phyloP scores from a whole-genome alignment of 106 monocot species.

The Allium sativum region DNA sequence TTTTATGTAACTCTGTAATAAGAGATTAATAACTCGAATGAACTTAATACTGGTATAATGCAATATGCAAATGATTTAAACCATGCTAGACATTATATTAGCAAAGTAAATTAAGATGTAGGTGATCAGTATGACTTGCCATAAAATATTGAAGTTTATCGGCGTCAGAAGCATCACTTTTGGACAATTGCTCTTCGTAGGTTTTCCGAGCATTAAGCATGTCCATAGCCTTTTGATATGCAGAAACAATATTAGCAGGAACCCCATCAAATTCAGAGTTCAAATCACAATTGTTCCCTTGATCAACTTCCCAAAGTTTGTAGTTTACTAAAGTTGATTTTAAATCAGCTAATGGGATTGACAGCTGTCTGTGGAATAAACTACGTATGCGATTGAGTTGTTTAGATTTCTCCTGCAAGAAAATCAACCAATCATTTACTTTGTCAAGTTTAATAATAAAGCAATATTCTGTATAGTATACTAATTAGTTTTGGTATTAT shows the following conservation, averaged over 20 bases:
- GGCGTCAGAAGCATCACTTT: constrained; percentile 30
- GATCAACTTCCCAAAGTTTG: constrained; percentile 80
- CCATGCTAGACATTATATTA: no score
- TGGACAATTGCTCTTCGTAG: constrained; percentile 57
- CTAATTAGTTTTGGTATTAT: no score
- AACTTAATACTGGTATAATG: no score
- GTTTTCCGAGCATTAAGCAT: constrained; percentile 53
- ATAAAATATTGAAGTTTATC: constrained; percentile 60
- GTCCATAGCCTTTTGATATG: constrained; percentile 69
- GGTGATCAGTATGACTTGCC: constrained; percentile 12
- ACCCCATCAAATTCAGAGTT: constrained; percentile 43
- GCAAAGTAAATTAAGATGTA: no score
- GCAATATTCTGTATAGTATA: background rate
- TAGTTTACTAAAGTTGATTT: constrained; percentile 47
- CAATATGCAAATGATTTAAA: no score
- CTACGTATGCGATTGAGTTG: constrained; percentile 58
- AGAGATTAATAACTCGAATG: no score
- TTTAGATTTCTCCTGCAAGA: constrained; percentile 63
- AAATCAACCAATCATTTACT: background rate
- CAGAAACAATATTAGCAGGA: constrained; percentile 52
- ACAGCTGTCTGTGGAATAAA: constrained; percentile 87
- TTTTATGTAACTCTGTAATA: constrained; percentile 77
- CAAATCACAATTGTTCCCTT: constrained; percentile 44
- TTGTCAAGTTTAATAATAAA: background rate
- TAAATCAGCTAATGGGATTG: constrained; percentile 68